These are phyloP conservation scores for Spiromyces aspiralis DNA, from an alignment of 371 early-diverging fungal genomes.

Conservation along the genomic window DNA sequence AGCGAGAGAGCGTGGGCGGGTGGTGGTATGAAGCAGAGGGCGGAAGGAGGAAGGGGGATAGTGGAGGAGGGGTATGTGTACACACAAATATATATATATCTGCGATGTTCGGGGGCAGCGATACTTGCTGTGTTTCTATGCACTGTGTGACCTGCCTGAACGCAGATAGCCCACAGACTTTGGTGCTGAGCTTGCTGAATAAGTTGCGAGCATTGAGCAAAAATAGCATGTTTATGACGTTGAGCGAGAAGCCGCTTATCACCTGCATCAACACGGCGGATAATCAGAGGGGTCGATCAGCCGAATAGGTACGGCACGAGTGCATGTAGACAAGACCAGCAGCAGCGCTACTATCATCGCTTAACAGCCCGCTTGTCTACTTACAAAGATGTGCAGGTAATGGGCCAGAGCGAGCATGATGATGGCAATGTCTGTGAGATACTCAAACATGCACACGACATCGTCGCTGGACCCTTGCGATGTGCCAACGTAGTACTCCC, in stretches of 20 bases:
- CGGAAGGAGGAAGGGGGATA: too few species aligned
- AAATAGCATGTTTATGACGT: conserved; percentile 21
- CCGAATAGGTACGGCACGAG: too few species aligned
- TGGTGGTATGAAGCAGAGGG: too few species aligned
- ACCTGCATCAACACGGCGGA: background rate
- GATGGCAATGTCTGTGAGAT: conserved; percentile 22
- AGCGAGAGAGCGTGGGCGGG: too few species aligned
- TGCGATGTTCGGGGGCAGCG: too few species aligned
- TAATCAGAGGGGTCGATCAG: too few species aligned
- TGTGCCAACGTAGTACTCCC: conserved; percentile 20
- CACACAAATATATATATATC: too few species aligned
- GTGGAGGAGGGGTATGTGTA: too few species aligned
- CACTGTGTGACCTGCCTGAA: conserved; percentile 16
- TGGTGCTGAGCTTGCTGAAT: conserved; percentile 17
- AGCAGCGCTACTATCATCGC: too few species aligned
- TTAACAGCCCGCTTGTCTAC: too few species aligned
- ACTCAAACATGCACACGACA: conserved; percentile 19
- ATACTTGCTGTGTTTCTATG: conserved; percentile 5
- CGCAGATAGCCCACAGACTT: conserved; percentile 14
- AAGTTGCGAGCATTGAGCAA: conserved; percentile 25
- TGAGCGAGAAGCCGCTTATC: conserved; percentile 18
- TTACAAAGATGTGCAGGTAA: conserved; percentile 15
- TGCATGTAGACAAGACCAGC: too few species aligned
- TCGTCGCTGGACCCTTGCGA: conserved; percentile 21
- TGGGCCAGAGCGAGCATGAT: conserved; percentile 16